These are phyloP conservation scores for Penicillium sp. DNA, from an alignment of 2,329 filamentous ascomycete genomes.

Conservation along the genomic window DNA sequence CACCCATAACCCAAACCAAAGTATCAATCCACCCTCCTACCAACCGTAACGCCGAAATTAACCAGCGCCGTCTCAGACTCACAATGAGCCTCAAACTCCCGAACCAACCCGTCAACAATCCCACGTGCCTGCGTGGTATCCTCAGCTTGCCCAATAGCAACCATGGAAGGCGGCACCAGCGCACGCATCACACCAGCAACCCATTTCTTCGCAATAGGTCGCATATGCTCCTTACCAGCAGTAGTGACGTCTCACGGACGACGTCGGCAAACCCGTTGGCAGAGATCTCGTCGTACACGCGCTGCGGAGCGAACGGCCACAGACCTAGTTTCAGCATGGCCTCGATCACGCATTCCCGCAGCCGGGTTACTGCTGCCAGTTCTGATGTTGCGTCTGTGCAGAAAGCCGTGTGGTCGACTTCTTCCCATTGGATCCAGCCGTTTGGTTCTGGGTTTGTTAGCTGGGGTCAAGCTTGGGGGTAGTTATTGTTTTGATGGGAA, in stretches of 20 bases:
- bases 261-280: constrained; percentile 7
- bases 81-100: constrained; percentile 15
- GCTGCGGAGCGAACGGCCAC: constrained; percentile 8
- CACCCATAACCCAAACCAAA: neutral
- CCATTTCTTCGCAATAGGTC: constrained; percentile 11
- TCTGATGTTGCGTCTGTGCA: constrained; percentile 11
- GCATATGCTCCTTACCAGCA: constrained; percentile 10
- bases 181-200: constrained; percentile 11
- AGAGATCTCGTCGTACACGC: constrained; percentile 10
- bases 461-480: neutral
- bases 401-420: constrained; percentile 17
- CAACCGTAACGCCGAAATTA: constrained; percentile 16
- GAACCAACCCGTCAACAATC: constrained; percentile 10
- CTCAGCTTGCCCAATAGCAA: constrained; percentile 7
- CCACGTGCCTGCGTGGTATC: constrained; percentile 4
- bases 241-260: constrained; percentile 8
- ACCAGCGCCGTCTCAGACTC: constrained; percentile 10
- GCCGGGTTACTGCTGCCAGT: constrained; percentile 1
- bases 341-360: constrained; percentile 7
- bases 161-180: constrained; percentile 12
- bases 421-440: constrained; percentile 26
- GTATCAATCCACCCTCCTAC: constrained; percentile 7
- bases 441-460: constrained; percentile 15
- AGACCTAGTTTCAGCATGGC: constrained; percentile 13
- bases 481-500: neutral